A percentile compares a stretch with the other conserved stretches of the same genome.
These are phyloP conservation scores for Scolecobasidium constrictum DNA, from an alignment of 2,329 filamentous ascomycete genomes.

Conservation along the genomic window DNA sequence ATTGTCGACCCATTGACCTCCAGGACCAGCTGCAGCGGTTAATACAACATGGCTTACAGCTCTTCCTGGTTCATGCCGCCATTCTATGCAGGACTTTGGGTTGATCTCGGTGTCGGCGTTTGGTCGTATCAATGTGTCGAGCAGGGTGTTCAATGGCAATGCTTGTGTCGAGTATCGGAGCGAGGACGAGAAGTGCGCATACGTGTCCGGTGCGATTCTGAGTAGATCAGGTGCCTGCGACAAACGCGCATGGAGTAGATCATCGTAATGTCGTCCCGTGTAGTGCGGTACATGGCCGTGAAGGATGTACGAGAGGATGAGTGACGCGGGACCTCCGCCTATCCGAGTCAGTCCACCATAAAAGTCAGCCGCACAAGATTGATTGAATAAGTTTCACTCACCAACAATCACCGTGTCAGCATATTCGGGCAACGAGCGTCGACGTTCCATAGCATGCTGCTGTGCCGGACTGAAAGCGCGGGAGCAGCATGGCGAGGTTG, in stretches of 20 bases:
- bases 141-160: conserved; percentile 47
- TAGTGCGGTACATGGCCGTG: conserved; percentile 51
- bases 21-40: conserved; percentile 38
- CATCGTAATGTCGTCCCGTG: conserved; percentile 44
- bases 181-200: conserved; percentile 47
- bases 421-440: conserved; percentile 2
- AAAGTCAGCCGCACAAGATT: not conserved
- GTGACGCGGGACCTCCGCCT: conserved; percentile 52
- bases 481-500: conserved; percentile 1
- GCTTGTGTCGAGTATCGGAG: conserved; percentile 52
- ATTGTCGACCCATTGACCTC: conserved; percentile 50
- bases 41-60: conserved; percentile 44
- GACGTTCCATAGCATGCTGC: conserved; percentile 6
- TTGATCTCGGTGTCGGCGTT: conserved; percentile 47
- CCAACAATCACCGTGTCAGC: conserved; percentile 15
- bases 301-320: conserved; percentile 52
- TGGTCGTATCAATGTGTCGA: conserved; percentile 48
- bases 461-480: not conserved
- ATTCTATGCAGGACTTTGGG: conserved; percentile 41
- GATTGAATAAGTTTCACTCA: conserved; percentile 3
- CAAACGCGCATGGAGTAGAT: conserved; percentile 45
- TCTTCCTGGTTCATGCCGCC: conserved; percentile 39
- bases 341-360: conserved; percentile 1
- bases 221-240: conserved; percentile 35
- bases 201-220: conserved; percentile 37